phyloP scores from a whole-genome alignment of 805 yeast species.

The Starmerella apis region DNA sequence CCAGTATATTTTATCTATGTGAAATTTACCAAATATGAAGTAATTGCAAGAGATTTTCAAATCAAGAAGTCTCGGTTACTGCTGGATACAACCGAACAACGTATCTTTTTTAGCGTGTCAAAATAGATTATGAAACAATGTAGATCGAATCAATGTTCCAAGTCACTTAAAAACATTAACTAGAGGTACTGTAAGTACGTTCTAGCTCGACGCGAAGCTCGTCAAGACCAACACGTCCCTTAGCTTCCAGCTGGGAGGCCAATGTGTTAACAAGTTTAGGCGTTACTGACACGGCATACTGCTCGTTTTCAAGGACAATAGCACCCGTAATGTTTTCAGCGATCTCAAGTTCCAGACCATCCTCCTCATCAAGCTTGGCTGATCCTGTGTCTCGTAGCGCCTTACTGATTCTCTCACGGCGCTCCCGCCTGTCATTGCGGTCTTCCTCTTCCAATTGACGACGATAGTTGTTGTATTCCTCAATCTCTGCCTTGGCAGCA shows the following conservation, averaged over 20 bases:
- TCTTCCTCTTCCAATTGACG: constrained; percentile 23
- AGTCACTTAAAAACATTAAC: too few relatives aligned
- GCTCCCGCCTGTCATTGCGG: constrained; percentile 12
- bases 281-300: constrained; percentile 18
- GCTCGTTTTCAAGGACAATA: constrained; percentile 20
- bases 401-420: constrained; percentile 17
- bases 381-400: constrained; percentile 19
- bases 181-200: neutral
- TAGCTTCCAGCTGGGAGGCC: neutral
- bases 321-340: constrained; percentile 19
- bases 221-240: constrained; percentile 12
- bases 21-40: too few relatives aligned
- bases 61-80: too few relatives aligned
- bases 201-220: constrained; percentile 2
- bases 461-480: constrained; percentile 21
- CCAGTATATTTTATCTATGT: too few relatives aligned
- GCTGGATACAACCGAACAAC: too few relatives aligned
- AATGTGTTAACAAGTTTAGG: constrained; percentile 10
- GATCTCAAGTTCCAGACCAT: constrained; percentile 18
- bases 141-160: too few relatives aligned
- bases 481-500: constrained; percentile 21
- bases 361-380: constrained; percentile 17
- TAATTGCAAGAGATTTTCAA: too few relatives aligned
- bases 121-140: too few relatives aligned
- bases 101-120: too few relatives aligned